phyloP scores from a whole-genome alignment of 345 rosid species.

The Salix viminalis region DNA sequence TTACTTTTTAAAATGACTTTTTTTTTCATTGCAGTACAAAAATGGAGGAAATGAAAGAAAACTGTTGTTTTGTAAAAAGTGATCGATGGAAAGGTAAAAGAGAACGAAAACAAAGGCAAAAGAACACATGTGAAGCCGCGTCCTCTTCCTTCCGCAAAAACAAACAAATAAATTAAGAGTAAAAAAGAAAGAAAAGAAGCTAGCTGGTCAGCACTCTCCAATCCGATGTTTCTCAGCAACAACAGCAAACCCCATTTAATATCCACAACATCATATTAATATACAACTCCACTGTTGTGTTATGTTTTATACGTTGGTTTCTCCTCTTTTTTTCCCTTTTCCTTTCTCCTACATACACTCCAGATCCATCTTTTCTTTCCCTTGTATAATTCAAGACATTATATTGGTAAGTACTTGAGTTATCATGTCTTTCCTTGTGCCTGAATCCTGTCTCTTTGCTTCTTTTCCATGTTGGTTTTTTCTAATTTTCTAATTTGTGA shows the following conservation, averaged over 20 bases:
- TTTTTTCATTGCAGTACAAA: neutral
- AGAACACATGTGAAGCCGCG: neutral
- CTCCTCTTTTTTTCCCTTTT: neutral
- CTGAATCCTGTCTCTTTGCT: neutral
- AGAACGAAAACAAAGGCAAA: neutral
- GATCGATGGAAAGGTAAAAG: neutral
- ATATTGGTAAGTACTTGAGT: neutral
- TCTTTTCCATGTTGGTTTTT: neutral
- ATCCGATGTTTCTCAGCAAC: constrained; percentile 30
- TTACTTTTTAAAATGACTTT: no score
- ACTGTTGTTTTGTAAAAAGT: neutral
- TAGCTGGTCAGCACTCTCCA: constrained; percentile 36
- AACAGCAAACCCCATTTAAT: neutral
- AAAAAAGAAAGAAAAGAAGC: neutral
- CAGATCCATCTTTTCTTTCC: constrained; percentile 12
- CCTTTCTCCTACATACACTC: neutral
- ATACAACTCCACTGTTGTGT: neutral
- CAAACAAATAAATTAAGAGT: neutral
- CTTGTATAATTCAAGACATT: neutral
- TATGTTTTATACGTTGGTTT: neutral
- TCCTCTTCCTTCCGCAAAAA: neutral
- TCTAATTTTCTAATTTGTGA: neutral
- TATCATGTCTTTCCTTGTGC: neutral
- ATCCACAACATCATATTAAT: neutral
- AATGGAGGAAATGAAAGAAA: neutral